phyloP scores from a whole-genome alignment of 192 early-diverging fungal species.

The Entomortierella parvispora region DNA sequence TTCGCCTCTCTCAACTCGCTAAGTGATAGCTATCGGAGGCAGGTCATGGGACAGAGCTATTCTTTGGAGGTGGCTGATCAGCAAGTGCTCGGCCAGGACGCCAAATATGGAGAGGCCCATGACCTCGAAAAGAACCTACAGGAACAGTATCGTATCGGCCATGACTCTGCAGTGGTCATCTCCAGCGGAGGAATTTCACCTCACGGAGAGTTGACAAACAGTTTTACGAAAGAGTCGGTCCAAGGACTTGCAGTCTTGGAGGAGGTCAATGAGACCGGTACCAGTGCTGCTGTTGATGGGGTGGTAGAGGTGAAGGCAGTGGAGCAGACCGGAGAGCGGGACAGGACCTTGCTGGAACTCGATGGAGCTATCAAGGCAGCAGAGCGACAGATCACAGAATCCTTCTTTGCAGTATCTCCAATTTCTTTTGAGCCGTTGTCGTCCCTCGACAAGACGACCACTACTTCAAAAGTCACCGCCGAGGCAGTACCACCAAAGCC shows the following conservation, averaged over 20 bases:
- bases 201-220: slow-evolving; percentile 19
- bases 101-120: slow-evolving; percentile 23
- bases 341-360: background rate
- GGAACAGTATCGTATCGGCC: slow-evolving; percentile 15
- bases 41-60: background rate
- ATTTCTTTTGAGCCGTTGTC: no score
- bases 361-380: slow-evolving; percentile 7
- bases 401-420: background rate
- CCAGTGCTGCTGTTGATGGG: no score
- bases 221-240: background rate
- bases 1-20: slow-evolving; percentile 18
- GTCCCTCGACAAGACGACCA: no score
- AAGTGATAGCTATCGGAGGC: slow-evolving; percentile 17
- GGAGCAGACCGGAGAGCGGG: background rate
- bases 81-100: background rate
- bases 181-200: slow-evolving; percentile 17
- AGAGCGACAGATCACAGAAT: slow-evolving; percentile 7
- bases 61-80: slow-evolving; percentile 1
- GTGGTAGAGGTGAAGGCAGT: background rate
- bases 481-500: no score
- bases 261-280: background rate
- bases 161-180: slow-evolving; percentile 45
- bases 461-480: no score
- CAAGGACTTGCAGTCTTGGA: background rate
- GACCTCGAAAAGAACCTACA: slow-evolving; percentile 16